A percentile compares a stretch with the other conserved stretches of the same genome.
These are phyloP conservation scores for Casuarina equisetifolia DNA, from an alignment of 306 rosid genomes.

Conservation along the genomic window DNA sequence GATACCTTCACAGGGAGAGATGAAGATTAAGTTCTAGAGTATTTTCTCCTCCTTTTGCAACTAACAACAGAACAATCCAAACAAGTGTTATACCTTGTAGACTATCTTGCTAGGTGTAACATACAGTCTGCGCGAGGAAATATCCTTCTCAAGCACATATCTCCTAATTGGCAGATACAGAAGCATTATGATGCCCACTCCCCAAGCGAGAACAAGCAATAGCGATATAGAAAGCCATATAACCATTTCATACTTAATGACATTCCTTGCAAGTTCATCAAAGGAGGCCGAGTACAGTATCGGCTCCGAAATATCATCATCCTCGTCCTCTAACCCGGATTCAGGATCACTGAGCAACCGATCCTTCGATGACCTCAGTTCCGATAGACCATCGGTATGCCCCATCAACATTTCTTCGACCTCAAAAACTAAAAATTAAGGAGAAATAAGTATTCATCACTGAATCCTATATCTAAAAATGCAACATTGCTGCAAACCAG, in stretches of 20 bases:
- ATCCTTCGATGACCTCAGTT: conserved; percentile 45
- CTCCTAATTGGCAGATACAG: conserved; percentile 78
- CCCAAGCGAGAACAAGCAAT: conserved; percentile 89
- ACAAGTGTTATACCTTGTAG: conserved; percentile 57
- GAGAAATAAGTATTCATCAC: conserved; percentile 12
- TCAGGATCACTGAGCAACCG: conserved; percentile 50
- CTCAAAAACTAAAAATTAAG: conserved; percentile 35
- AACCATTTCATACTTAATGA: conserved; percentile 69
- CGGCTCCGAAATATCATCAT: conserved; percentile 46
- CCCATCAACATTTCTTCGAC: conserved; percentile 69
- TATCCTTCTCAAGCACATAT: conserved; percentile 73
- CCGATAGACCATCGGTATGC: conserved; percentile 55
- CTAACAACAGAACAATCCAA: not conserved
- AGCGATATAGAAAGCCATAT: conserved; percentile 86
- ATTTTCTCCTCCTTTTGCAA: conserved; percentile 1
- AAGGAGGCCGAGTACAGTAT: conserved; percentile 72
- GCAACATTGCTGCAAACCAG: conserved; percentile 11
- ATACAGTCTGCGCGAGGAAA: conserved; percentile 69
- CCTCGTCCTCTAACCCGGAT: conserved; percentile 51
- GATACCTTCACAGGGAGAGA: conserved; percentile 53
- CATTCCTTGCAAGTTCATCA: conserved; percentile 64
- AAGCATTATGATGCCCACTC: conserved; percentile 81
- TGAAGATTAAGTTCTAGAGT: not conserved
- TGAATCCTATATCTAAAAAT: conserved; percentile 10
- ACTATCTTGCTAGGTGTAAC: conserved; percentile 76